Percentiles rank a stretch among this genome's conserved stretches.
Evolutionary conservation across 495 filamentous ascomycete genomes (phyloP).

Genomic region (Cercophora newfieldiana): DNA sequence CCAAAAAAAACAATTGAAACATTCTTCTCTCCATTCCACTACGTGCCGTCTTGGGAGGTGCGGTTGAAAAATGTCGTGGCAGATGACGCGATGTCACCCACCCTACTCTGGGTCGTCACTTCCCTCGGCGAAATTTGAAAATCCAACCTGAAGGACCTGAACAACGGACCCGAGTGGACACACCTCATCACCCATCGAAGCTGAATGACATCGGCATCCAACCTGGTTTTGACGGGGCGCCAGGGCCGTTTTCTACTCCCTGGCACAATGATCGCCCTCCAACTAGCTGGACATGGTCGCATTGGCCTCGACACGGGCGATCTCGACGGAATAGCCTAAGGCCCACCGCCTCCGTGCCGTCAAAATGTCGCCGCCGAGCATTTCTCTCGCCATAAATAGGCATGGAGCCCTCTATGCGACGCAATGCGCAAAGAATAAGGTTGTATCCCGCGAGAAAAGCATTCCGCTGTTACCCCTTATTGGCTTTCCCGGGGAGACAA

Average conservation of each 20-base stretch:
- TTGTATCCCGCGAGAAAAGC: conserved; percentile 14
- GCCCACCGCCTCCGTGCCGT: neutral
- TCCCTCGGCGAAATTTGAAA: too few relatives aligned
- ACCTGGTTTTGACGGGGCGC: neutral
- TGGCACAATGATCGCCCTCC: neutral
- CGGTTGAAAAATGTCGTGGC: neutral
- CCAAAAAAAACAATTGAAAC: too few relatives aligned
- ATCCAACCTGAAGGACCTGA: too few relatives aligned
- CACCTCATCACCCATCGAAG: too few relatives aligned
- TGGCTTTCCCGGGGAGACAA: conserved; percentile 7
- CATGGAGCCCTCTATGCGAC: conserved; percentile 7
- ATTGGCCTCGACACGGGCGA: neutral
- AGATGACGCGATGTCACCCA: neutral
- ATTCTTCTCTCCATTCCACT: neutral
- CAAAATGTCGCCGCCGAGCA: neutral
- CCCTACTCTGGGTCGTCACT: neutral
- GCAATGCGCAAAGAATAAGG: conserved; percentile 5
- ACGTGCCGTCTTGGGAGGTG: neutral
- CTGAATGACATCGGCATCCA: too few relatives aligned
- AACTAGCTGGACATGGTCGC: neutral
- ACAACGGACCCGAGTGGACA: too few relatives aligned
- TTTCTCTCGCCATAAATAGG: neutral
- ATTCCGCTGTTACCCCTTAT: neutral
- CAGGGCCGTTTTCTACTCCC: neutral
- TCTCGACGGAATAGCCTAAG: conserved; percentile 7